Evolutionary conservation across 768 basidiomycete species (phyloP).

Genomic region (Trametes coccinea): DNA sequence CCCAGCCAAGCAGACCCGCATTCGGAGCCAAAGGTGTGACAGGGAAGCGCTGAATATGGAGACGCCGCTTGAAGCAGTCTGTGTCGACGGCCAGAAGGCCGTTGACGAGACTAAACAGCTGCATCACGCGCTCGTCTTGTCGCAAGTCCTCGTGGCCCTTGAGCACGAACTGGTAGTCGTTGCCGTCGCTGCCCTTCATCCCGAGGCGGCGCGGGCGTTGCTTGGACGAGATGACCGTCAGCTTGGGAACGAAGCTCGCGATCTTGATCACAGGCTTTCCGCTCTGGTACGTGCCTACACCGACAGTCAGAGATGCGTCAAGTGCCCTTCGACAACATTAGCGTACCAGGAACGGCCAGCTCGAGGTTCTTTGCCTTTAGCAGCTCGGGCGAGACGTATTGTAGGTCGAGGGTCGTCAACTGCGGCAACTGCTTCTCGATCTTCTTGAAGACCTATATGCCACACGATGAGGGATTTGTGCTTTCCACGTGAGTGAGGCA

Average conservation of each 20-base stretch:
- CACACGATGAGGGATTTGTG: neutral
- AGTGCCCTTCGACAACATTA: constrained; percentile 2
- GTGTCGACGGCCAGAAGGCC: constrained; percentile 91
- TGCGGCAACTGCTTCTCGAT: constrained; percentile 92
- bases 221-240: constrained; percentile 94
- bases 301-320: too few relatives aligned
- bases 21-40: constrained; percentile 96
- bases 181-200: constrained; percentile 87
- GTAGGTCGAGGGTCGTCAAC: constrained; percentile 87
- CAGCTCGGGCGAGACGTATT: constrained; percentile 94
- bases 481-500: neutral
- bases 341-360: constrained; percentile 88
- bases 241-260: constrained; percentile 79
- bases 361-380: constrained; percentile 88
- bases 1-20: constrained; percentile 94
- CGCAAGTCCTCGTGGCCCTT: constrained; percentile 99
- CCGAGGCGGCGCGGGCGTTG: constrained; percentile 90
- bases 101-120: constrained; percentile 96
- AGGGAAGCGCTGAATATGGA: constrained; percentile 91
- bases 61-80: constrained; percentile 91
- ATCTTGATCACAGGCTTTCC: constrained; percentile 85
- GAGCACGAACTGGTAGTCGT: constrained; percentile 87
- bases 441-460: constrained; percentile 84
- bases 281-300: constrained; percentile 84
- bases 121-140: constrained; percentile 99